phyloP scores from a whole-genome alignment of 768 basidiomycete species.

The Panus rudis region DNA sequence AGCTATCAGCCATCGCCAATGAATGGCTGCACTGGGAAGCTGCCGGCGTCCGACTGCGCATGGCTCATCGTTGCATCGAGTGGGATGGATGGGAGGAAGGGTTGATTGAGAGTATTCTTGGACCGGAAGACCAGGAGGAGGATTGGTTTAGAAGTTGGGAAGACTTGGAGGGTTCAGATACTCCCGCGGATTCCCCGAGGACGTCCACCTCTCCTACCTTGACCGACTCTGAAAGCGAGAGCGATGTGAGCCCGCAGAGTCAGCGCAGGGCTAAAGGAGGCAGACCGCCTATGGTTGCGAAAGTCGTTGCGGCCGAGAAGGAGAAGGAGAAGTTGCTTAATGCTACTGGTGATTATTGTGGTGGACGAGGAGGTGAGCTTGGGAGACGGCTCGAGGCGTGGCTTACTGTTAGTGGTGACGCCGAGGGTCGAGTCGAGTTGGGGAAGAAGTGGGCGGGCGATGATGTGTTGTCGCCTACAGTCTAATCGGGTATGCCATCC shows the following conservation, averaged over 20 bases:
- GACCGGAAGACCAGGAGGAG: conserved; percentile 61
- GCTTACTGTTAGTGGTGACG: conserved; percentile 33
- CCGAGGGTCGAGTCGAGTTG: conserved; percentile 20
- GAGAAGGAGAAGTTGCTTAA: conserved; percentile 67
- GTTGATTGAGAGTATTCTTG: conserved; percentile 66
- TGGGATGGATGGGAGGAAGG: conserved; percentile 95
- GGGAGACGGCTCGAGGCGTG: conserved; percentile 71
- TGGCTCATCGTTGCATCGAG: conserved; percentile 75
- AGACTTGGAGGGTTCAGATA: conserved; percentile 11
- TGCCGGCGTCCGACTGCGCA: conserved; percentile 55
- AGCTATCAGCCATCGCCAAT: conserved; percentile 40
- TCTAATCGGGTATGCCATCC: too few species aligned
- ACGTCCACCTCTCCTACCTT: conserved; percentile 12
- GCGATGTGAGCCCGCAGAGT: conserved; percentile 4
- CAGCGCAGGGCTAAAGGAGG: conserved; percentile 21
- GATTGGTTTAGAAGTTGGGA: conserved; percentile 56
- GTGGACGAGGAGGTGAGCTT: conserved; percentile 72
- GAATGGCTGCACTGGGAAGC: conserved; percentile 76
- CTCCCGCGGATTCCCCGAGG: conserved; percentile 7
- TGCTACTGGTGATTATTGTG: conserved; percentile 69
- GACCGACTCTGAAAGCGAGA: conserved; percentile 12
- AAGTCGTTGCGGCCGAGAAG: conserved; percentile 46
- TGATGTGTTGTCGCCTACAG: too few species aligned
- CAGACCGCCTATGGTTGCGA: conserved; percentile 39
- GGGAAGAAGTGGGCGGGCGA: conserved; percentile 19